A percentile compares a stretch with the other conserved stretches of the same genome.
Evolutionary conservation across 352 stramenopile genomes (phyloP).

Genomic region (Pythium diclinum): DNA sequence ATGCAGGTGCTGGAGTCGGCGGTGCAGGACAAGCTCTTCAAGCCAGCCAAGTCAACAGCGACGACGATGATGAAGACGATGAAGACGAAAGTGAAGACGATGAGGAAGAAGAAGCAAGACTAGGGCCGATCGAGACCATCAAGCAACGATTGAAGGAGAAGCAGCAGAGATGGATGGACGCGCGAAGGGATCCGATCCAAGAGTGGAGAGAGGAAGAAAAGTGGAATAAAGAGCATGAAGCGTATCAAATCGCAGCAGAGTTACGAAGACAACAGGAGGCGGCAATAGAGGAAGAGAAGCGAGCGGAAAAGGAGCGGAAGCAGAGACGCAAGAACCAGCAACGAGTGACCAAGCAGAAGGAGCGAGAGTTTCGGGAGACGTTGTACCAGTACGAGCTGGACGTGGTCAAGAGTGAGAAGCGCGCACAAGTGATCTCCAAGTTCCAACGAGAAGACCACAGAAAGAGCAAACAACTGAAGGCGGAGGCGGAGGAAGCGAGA

Average conservation of each 20-base stretch:
- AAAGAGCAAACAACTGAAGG: constrained; percentile 23
- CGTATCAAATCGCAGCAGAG: constrained; percentile 27
- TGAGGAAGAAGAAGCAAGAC: constrained; percentile 35
- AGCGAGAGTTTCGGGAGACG: constrained; percentile 41
- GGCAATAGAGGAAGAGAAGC: constrained; percentile 27
- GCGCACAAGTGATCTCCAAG: constrained; percentile 38
- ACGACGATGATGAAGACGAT: constrained; percentile 25
- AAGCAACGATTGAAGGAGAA: constrained; percentile 28
- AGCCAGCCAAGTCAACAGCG: constrained; percentile 22
- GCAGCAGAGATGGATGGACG: constrained; percentile 41
- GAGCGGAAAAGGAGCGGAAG: constrained; percentile 39
- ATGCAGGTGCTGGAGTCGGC: constrained; percentile 22
- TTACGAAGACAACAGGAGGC: constrained; percentile 26
- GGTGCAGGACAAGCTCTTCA: constrained; percentile 20
- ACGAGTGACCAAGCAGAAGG: constrained; percentile 45
- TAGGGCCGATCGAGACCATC: constrained; percentile 22
- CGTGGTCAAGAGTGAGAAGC: constrained; percentile 43
- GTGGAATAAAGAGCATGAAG: constrained; percentile 42
- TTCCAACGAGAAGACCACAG: constrained; percentile 44
- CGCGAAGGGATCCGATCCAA: constrained; percentile 41
- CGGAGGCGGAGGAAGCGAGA: constrained; percentile 13
- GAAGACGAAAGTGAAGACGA: constrained; percentile 39
- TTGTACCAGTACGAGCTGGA: constrained; percentile 45
- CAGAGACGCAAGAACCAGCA: constrained; percentile 43
- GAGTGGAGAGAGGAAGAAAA: constrained; percentile 47